These are phyloP conservation scores for Mortierella sp. DNA, from an alignment of 371 early-diverging fungal genomes.

Conservation along the genomic window DNA sequence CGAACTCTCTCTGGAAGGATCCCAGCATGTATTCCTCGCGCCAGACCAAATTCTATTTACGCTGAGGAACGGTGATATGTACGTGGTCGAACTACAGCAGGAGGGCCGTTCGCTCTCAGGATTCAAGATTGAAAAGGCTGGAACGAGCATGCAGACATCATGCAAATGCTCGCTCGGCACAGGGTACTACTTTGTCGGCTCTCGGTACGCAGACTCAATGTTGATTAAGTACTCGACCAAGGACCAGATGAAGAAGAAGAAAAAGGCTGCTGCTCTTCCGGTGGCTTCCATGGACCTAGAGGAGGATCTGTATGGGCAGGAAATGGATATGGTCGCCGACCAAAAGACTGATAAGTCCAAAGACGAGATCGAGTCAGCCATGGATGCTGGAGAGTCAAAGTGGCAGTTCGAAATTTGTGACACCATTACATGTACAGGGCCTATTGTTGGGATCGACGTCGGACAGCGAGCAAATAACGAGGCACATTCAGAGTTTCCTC, in stretches of 20 bases:
- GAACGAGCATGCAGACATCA: constrained; percentile 63
- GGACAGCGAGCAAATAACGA: constrained; percentile 68
- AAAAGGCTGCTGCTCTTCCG: constrained; percentile 18
- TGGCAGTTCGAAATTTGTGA: constrained; percentile 81
- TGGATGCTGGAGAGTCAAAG: constrained; percentile 45
- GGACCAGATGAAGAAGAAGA: constrained; percentile 60
- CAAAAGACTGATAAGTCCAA: constrained; percentile 37
- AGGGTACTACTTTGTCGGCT: constrained; percentile 85
- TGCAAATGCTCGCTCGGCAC: constrained; percentile 68
- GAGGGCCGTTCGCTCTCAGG: constrained; percentile 70
- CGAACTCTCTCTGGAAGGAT: constrained; percentile 66
- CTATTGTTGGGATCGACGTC: constrained; percentile 81
- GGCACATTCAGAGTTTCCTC: constrained; percentile 11
- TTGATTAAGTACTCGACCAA: constrained; percentile 73
- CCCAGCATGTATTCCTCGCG: constrained; percentile 62
- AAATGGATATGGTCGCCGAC: constrained; percentile 24
- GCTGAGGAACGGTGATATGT: constrained; percentile 76
- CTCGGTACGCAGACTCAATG: constrained; percentile 82
- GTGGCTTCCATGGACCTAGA: constrained; percentile 46
- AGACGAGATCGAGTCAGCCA: constrained; percentile 38
- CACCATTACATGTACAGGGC: constrained; percentile 81
- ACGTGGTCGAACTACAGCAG: constrained; percentile 73
- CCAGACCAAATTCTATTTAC: constrained; percentile 67
- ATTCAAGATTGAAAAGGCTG: constrained; percentile 59
- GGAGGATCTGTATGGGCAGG: constrained; percentile 61